Evolutionary conservation across 2,329 filamentous ascomycete species (phyloP).

Genomic region (Cordyceps cicadae): DNA sequence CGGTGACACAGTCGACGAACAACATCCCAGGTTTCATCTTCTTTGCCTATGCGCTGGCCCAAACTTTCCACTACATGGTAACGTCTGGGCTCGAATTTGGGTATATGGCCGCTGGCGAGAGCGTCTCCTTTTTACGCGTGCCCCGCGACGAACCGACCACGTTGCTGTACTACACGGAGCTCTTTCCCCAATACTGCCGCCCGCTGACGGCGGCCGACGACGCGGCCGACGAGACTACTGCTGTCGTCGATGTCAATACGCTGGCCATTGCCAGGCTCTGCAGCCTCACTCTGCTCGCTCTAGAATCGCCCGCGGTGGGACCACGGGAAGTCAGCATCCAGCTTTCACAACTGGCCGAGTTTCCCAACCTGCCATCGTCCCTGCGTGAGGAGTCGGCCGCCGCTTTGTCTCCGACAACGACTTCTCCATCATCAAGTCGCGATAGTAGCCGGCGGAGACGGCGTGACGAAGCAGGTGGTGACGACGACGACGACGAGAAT

Average conservation of each 20-base stretch:
- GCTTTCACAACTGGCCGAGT: not conserved
- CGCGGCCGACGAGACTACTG: not conserved
- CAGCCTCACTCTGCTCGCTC: not conserved
- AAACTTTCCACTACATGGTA: not conserved
- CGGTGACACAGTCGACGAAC: not conserved
- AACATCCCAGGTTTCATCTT: not conserved
- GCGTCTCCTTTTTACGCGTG: not conserved
- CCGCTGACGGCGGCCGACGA: not conserved
- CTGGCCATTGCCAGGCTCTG: not conserved
- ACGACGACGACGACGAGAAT: not conserved
- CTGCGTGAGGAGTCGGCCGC: not conserved
- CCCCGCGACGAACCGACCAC: not conserved
- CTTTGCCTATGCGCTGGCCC: not conserved
- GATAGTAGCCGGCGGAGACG: not conserved
- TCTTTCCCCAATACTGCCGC: not conserved
- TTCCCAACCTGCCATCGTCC: not conserved
- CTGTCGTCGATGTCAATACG: not conserved
- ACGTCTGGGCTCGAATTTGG: not conserved
- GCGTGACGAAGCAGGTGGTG: not conserved
- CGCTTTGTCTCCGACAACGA: not conserved
- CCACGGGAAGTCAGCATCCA: not conserved
- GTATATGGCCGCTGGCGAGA: not conserved
- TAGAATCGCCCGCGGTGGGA: not conserved
- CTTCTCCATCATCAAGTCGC: not conserved
- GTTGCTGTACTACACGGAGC: not conserved